Conservation (phyloP, 2,329 filamentous ascomycete species). For the Calonectria ilicicola region DNA sequence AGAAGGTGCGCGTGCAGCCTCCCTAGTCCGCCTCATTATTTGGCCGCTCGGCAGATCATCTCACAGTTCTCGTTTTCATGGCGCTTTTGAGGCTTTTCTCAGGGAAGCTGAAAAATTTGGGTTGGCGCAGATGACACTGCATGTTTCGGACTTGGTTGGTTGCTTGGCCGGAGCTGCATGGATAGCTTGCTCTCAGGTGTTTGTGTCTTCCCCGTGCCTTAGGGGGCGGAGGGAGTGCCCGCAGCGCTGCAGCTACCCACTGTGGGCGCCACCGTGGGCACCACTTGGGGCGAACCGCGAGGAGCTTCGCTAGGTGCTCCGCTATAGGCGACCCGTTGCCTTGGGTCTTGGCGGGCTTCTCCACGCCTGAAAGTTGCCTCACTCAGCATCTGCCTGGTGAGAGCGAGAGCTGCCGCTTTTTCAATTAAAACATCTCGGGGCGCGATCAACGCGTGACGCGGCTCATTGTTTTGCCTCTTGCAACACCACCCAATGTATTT, state of each 20-base stretch:
- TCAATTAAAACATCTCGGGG: neutral
- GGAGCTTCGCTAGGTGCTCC: neutral
- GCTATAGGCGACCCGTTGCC: constrained; percentile 6
- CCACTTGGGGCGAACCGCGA: neutral
- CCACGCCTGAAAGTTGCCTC: neutral
- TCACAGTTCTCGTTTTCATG: neutral
- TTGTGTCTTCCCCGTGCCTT: neutral
- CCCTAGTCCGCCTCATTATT: neutral
- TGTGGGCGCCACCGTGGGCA: neutral
- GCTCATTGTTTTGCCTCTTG: neutral
- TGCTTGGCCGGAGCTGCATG: neutral
- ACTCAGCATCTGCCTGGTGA: neutral
- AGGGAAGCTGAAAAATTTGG: constrained; percentile 4
- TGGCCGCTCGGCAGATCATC: neutral
- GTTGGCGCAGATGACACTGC: constrained; percentile 4
- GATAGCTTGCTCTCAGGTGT: neutral
- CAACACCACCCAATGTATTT: neutral
- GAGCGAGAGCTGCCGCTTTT: neutral
- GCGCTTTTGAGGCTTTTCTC: neutral
- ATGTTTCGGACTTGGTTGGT: constrained; percentile 1
- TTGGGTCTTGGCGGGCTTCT: neutral
- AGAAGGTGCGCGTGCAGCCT: neutral
- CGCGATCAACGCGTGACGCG: constrained; percentile 12
- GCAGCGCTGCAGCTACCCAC: neutral
- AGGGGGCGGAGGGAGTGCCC: neutral